A percentile compares a stretch with the other conserved stretches of the same genome.
Evolutionary conservation across 2,329 filamentous ascomycete species (phyloP).

Genomic region (Dothiorella sarmentorum): DNA sequence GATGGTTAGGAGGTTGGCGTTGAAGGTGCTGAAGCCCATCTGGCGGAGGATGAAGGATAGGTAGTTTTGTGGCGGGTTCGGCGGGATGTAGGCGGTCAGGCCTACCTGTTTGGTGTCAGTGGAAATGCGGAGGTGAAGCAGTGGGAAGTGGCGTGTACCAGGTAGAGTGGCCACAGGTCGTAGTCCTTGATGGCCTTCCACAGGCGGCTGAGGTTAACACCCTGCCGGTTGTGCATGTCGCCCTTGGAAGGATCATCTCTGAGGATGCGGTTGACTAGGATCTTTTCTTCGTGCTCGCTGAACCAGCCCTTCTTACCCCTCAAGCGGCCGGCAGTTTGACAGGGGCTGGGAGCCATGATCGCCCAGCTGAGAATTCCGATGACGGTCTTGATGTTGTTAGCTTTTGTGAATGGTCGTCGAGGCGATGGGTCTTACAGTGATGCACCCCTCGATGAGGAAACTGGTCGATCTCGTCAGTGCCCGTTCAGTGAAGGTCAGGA

Average conservation of each 20-base stretch:
- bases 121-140: background rate
- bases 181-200: constrained; percentile 36
- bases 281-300: constrained; percentile 5
- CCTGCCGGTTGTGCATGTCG: constrained; percentile 37
- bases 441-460: constrained; percentile 28
- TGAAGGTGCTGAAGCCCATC: constrained; percentile 36
- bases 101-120: constrained; percentile 24
- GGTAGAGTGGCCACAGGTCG: constrained; percentile 39
- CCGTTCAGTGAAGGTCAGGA: background rate
- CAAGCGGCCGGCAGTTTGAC: constrained; percentile 5
- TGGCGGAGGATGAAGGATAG: constrained; percentile 45
- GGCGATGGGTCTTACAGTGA: constrained; percentile 40
- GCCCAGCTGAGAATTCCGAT: constrained; percentile 51
- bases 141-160: background rate
- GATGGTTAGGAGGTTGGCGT: constrained; percentile 27
- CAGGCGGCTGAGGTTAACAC: constrained; percentile 29
- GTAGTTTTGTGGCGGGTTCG: constrained; percentile 44
- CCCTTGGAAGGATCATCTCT: constrained; percentile 25
- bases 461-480: background rate
- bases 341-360: background rate
- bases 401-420: background rate
- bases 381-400: constrained; percentile 24
- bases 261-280: constrained; percentile 16
- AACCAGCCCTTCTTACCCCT: constrained; percentile 9
- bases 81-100: constrained; percentile 41